Evolutionary conservation across 2,329 filamentous ascomycete species (phyloP), one percentile per base, ranked within the genome.

Genomic region (Sarocladium brachiariae): DNA sequence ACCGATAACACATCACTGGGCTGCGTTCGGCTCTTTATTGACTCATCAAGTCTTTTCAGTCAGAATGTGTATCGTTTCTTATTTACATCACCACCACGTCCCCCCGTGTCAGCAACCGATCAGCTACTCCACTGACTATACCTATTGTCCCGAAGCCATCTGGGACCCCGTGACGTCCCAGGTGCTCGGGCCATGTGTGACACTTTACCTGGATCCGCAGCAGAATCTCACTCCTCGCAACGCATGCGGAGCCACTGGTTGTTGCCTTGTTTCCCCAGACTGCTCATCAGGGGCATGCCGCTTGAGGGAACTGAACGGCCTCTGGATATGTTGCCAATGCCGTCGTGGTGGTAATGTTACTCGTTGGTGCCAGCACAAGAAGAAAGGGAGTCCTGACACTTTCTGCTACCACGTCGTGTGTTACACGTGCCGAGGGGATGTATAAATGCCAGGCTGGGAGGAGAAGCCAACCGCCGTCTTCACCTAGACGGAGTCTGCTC

Each of bases 371-470:
- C 61, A 68, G 30, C 71, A 75, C 53, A 68, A 63, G 50, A 70
- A 72, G 67, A 66, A 63, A 50, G 67, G 65, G 11, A 70, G 71
- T 53, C 72, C 74, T 9, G 70, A 78, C 54, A 73, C 72, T 1
- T 71, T 77, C 39, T 80, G 75, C 60, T 76, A 76, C 54, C 76
- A 79, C 52, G 61, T 63, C n/a, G 69, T 76, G 48, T 80, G 76
- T 57, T 60, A 64, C 34, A 57, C 56, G 3, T 78, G 75, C 53
- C 63, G 61, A 39, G 53, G 66, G 10, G 70, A 75, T 52, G 27
- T 30, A 21, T 46, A 47, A 47, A 16, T 3, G 27, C 7, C 27
- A n/a, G n/a, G n/a, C n/a, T n/a, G n/a, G n/a, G n/a, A n/a, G n/a
- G n/a, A n/a, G n/a, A n/a, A n/a, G n/a, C n/a, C n/a, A n/a, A n/a